A percentile compares a stretch with the other conserved stretches of the same genome.
phyloP scores from a whole-genome alignment of 1,284 basidiomycete species.

The Sanghuangporus weigelae region DNA sequence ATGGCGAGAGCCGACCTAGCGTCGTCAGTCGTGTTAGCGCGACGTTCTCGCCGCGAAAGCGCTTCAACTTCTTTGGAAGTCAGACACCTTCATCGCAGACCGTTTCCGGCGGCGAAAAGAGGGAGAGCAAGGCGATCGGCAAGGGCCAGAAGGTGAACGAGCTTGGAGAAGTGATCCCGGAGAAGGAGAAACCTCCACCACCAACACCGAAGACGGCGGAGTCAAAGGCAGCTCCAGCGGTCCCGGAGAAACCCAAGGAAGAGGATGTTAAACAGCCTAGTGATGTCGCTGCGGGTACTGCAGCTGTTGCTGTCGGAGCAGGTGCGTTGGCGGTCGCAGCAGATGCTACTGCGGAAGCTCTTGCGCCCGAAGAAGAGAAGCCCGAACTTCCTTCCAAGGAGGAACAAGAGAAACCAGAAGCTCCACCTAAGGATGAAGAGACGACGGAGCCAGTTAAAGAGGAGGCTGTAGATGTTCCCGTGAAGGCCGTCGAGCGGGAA shows the following conservation, averaged over 20 bases:
- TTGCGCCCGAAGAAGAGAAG: neutral
- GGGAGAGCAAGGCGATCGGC: neutral
- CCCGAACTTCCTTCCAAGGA: neutral
- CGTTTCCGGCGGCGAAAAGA: neutral
- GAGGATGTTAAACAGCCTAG: neutral
- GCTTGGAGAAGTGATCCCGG: constrained; percentile 11
- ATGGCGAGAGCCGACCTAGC: constrained; percentile 2
- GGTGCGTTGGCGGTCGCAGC: constrained; percentile 3
- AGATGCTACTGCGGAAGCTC: neutral
- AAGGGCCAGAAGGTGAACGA: constrained; percentile 9
- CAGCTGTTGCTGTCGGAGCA: constrained; percentile 1
- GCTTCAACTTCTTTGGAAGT: constrained; percentile 13
- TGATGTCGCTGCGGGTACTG: neutral
- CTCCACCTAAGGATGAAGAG: neutral
- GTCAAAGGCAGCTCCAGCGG: neutral
- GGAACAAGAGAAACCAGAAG: neutral
- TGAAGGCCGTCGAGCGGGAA: neutral
- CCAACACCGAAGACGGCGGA: neutral
- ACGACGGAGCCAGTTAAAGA: neutral
- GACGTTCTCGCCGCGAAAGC: constrained; percentile 12
- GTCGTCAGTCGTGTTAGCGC: constrained; percentile 9
- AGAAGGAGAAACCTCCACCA: neutral
- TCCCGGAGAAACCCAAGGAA: neutral
- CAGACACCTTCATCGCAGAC: neutral
- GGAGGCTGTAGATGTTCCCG: neutral